A percentile compares a stretch with the other conserved stretches of the same genome.
Conservation (phyloP, 1,139 yeast species). For the Yamadazyma epiphylla region DNA sequence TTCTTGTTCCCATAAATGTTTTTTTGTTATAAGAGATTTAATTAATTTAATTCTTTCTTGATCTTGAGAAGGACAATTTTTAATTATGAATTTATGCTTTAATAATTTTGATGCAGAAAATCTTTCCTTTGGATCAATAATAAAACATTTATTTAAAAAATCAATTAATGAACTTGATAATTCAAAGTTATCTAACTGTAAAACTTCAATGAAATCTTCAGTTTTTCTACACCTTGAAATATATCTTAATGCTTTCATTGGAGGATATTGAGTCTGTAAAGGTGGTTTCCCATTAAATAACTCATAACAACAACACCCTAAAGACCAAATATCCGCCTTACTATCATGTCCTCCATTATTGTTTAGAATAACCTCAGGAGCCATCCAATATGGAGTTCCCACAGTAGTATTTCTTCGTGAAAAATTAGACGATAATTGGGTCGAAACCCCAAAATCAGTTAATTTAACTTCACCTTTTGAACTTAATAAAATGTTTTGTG, state of each 20-base stretch:
- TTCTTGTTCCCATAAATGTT: conserved; percentile 41
- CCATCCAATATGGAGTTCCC: conserved; percentile 99
- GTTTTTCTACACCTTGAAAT: conserved; percentile 37
- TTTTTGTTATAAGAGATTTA: conserved; percentile 34
- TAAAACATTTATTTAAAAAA: conserved; percentile 62
- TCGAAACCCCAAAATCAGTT: conserved; percentile 96
- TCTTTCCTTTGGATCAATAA: conserved; percentile 57
- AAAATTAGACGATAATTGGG: conserved; percentile 75
- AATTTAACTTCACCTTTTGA: conserved; percentile 75
- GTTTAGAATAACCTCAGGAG: conserved; percentile 90
- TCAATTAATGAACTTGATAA: conserved; percentile 38
- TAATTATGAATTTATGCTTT: conserved; percentile 54
- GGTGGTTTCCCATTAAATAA: conserved; percentile 85
- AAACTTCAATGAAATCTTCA: conserved; percentile 30
- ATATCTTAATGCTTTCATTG: conserved; percentile 70
- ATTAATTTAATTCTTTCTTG: conserved; percentile 12
- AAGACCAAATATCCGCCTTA: conserved; percentile 93
- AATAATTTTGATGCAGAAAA: conserved; percentile 57
- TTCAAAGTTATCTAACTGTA: conserved; percentile 23
- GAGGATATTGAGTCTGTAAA: conserved; percentile 58
- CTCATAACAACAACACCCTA: conserved; percentile 89
- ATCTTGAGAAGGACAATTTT: conserved; percentile 4
- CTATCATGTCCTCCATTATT: conserved; percentile 73
- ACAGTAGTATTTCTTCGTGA: conserved; percentile 86
- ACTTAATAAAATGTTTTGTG: conserved; percentile 75